Percentiles rank a stretch among this genome's conserved stretches.
These are phyloP conservation scores for Nematocida minor DNA, from an alignment of 371 early-diverging fungal genomes.

Conservation along the genomic window DNA sequence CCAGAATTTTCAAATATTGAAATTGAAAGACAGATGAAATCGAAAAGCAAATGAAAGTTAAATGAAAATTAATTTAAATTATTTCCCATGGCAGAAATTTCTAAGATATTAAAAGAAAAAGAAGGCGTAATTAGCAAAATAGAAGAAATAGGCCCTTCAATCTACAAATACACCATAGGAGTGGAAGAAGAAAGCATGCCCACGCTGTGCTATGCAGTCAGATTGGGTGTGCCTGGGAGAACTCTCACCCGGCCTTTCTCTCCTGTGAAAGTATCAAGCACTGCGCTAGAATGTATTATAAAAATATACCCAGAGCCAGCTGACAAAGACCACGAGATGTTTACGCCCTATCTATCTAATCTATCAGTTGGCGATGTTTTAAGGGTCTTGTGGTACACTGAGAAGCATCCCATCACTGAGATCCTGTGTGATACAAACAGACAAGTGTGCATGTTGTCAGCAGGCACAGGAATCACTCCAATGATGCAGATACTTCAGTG, in stretches of 20 bases:
- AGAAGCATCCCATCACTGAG: conserved; percentile 7
- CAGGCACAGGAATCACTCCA: conserved; percentile 86
- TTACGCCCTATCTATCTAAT: conserved; percentile 10
- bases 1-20: not conserved
- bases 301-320: conserved; percentile 8
- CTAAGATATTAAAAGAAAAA: not conserved
- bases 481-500: conserved; percentile 71
- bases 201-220: not conserved
- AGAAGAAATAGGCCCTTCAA: not conserved
- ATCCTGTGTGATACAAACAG: not conserved
- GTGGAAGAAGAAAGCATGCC: not conserved
- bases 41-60: too few species aligned
- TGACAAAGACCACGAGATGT: not conserved
- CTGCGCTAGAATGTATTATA: conserved; percentile 7
- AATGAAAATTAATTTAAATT: too few species aligned
- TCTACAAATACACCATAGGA: not conserved
- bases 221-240: not conserved
- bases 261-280: not conserved
- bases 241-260: conserved; percentile 22
- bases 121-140: not conserved
- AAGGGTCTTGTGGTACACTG: conserved; percentile 16
- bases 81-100: too few species aligned
- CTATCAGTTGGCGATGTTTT: not conserved
- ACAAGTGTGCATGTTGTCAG: conserved; percentile 70
- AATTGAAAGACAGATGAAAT: too few species aligned